These are phyloP conservation scores for Cenchrus fungigraminus DNA, from an alignment of 176 grass and related monocot species.

Conservation along the genomic window DNA sequence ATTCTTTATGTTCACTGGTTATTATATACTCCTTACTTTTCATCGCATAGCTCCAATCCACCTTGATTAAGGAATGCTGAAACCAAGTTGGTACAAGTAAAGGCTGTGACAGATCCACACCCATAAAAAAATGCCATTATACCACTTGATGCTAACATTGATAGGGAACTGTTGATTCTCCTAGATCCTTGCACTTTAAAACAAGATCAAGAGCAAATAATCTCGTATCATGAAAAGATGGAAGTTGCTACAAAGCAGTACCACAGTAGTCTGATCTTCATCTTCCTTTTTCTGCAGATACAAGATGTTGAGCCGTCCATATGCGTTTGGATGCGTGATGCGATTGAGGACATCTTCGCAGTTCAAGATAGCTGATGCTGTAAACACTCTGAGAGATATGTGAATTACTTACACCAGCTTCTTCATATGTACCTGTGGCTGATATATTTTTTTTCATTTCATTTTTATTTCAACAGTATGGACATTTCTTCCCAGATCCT, in stretches of 20 bases:
- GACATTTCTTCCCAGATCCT: conserved; percentile 97
- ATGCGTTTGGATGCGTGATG: conserved; percentile 95
- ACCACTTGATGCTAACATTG: background rate
- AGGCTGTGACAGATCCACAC: background rate
- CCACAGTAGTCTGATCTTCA: conserved; percentile 21
- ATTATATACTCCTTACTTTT: conserved; percentile 18
- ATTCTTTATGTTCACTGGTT: background rate
- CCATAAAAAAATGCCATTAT: background rate
- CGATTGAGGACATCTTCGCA: conserved; percentile 92
- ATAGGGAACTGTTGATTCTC: background rate
- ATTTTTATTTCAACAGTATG: conserved; percentile 70
- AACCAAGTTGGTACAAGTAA: background rate
- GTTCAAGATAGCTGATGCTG: conserved; percentile 83
- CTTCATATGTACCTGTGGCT: conserved; percentile 18
- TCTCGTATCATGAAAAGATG: background rate
- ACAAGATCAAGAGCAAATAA: background rate
- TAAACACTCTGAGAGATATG: conserved; percentile 46
- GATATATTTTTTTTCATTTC: conserved; percentile 31
- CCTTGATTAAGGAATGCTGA: conserved; percentile 7
- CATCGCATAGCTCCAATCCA: background rate
- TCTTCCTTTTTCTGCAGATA: conserved; percentile 52
- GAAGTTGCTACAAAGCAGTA: conserved; percentile 16
- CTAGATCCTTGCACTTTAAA: background rate
- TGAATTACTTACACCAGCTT: conserved; percentile 24
- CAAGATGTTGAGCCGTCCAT: conserved; percentile 88